Evolutionary conservation across 371 early-diverging fungal genomes (phyloP), one percentile per base, ranked within the genome.

Genomic region (Saksenaea oblongispora): DNA sequence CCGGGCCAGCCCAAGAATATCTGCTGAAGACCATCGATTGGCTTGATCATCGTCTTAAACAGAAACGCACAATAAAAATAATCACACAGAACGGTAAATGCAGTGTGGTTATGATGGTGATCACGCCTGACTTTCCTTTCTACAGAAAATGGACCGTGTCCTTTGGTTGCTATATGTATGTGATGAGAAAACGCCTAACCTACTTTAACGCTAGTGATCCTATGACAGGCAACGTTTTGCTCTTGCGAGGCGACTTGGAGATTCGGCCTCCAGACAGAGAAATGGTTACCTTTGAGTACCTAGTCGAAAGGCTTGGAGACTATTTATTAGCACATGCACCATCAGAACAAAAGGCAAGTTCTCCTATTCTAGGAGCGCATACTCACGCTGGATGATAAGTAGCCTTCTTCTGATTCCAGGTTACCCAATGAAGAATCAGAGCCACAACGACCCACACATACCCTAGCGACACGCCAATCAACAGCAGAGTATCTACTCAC

Each of bases 101-200:
- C 14, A 2, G n/a, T 27, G 3, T 22, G 8, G 13, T 17, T 10
- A 10, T 35, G 7, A 18, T 56, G 7, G 15, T 56, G 41, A 59
- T 65, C 57, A 39, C 34, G 2, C 24, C 44, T 57, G 36, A 56
- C 15, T 26, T 27, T 56, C 31, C 24, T 57, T 28, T 59, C 27
- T 18, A 44, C 71, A 85, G 87, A 88, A 61, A 95, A 96, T 73
- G 95, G 97, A 0, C 97, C 97, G 0, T 96, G 97, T 70, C 97
- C 97, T 17, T 68, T 96, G 54, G 81, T 95, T 0, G 93, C 95
- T 7, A 83, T 96, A 11, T 86, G 90, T 72, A 69, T 58, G 65
- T 39, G 47, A 36, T 14, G 27, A 18, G 26, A 39, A n/a, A 11
- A 27, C 9, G 18, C 7, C 36, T 13, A 14, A 3, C 18, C 26